Base-by-base conservation (phyloP, 2,329 filamentous ascomycete genomes). In the Macroventuria anomochaeta region DNA sequence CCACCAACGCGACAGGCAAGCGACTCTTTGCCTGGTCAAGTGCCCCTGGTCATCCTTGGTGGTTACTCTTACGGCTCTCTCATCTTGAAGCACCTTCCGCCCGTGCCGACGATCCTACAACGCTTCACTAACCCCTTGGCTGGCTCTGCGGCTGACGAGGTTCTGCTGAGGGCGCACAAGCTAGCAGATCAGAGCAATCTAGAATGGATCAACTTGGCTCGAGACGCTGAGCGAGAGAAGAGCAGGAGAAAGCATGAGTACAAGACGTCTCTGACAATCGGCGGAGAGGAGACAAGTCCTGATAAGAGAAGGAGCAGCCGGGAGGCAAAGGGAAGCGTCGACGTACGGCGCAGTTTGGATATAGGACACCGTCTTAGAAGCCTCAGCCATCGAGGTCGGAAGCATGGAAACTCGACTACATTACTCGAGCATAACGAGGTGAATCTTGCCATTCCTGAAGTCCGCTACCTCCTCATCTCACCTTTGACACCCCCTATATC, bases 1-100 rank as follows among this genome's bases (percentile, higher is more conserved):
- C 31, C 49, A 25, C 55, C 23, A 12, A n/a, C 39, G 4, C 18
- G 26, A 8, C 41, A 47, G 11, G 4, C 1, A 7, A 26, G 40
- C 21, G 21, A 33, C 3, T 20, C 34, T 5, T 11, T 10, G 5
- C 32, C 15, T 11, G 46, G 61, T 15, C 50, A 56, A 34, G 29
- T 32, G 5, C 62, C 67, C 1, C 44, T 67, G n/a, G 53, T 87
- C 0, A 64, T 96, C 5, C 79, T 95, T 6, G 88, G 84, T 2
- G 93, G 93, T 11, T 97, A 97, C 72, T 96, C 92, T 0, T 97
- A 97, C 72, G 95, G 95, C 36, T 90, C 91, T 4, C 83, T 96
- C 68, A 84, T 97, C 32, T 86, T 91, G 2, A 86, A 84, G 0
- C 85, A 88, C 52, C 81, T 96, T 0, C 90, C 91, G 0, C 79